These are phyloP conservation scores for Capronia americana DNA, from an alignment of 2,329 filamentous ascomycete genomes.

Conservation along the genomic window DNA sequence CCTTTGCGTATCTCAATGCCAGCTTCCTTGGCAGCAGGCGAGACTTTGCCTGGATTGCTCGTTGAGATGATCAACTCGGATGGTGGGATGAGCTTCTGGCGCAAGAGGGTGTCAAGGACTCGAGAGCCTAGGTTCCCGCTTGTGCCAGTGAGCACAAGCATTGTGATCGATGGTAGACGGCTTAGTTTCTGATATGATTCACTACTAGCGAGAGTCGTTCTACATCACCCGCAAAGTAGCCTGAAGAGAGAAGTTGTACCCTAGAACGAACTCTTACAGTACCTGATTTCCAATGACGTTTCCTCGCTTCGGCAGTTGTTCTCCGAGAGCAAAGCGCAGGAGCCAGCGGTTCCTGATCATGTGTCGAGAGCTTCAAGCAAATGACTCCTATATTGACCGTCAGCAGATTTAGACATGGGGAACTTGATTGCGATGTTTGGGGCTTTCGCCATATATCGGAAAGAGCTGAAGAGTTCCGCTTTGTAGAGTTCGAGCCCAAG, in stretches of 20 bases:
- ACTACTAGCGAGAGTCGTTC: neutral
- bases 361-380: neutral
- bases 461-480: neutral
- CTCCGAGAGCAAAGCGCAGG: neutral
- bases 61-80: constrained; percentile 57
- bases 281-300: constrained; percentile 20
- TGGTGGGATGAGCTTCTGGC: constrained; percentile 45
- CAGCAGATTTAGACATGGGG: neutral
- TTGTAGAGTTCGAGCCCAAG: neutral
- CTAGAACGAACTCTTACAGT: neutral
- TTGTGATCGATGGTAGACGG: constrained; percentile 6
- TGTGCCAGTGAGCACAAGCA: constrained; percentile 37
- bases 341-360: neutral
- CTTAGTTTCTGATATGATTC: neutral
- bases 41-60: constrained; percentile 53
- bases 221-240: neutral
- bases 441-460: neutral
- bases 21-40: constrained; percentile 47
- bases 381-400: neutral
- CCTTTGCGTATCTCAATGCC: constrained; percentile 60
- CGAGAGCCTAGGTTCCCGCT: constrained; percentile 37
- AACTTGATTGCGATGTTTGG: neutral
- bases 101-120: constrained; percentile 34
- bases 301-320: constrained; percentile 20
- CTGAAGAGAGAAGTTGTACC: neutral